These are phyloP conservation scores for Fomitopsis palustris DNA, from an alignment of 1,284 basidiomycete genomes.

Conservation along the genomic window DNA sequence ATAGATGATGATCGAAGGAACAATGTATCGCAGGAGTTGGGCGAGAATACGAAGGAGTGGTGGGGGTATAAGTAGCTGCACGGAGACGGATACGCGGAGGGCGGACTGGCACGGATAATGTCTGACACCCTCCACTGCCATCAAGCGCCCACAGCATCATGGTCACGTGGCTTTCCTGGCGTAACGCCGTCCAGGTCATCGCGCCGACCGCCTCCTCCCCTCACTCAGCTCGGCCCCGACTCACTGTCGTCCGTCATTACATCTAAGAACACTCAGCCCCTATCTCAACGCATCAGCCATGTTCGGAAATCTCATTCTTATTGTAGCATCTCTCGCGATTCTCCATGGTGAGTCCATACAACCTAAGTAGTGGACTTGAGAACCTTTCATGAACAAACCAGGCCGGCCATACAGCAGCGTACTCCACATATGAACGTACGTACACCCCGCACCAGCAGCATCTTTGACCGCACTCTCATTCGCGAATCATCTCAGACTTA, in stretches of 20 bases:
- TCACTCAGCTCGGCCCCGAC: not conserved
- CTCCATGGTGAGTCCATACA: conserved; percentile 26
- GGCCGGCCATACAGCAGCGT: conserved; percentile 37
- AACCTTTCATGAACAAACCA: not conserved
- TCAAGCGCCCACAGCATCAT: not conserved
- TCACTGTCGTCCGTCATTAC: not conserved
- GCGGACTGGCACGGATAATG: too few relatives aligned
- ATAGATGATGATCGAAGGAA: not conserved
- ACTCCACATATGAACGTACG: conserved; percentile 65
- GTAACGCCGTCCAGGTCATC: not conserved
- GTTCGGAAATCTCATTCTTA: conserved; percentile 25
- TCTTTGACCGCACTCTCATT: conserved; percentile 8
- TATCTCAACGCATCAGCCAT: conserved; percentile 10
- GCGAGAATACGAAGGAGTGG: not conserved
- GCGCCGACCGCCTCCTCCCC: not conserved
- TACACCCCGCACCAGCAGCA: conserved; percentile 5
- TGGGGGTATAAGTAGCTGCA: not conserved
- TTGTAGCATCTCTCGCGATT: conserved; percentile 23
- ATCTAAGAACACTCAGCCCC: not conserved
- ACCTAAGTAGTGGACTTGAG: not conserved
- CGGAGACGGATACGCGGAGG: not conserved
- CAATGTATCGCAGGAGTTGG: not conserved
- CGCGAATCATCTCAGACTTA: conserved; percentile 44
- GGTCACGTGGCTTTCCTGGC: conserved; percentile 5
- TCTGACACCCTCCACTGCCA: too few relatives aligned